Evolutionary conservation across 23 red algal genomes (phyloP), one percentile per base, ranked within the genome.

Genomic region (Chondrus crispus): DNA sequence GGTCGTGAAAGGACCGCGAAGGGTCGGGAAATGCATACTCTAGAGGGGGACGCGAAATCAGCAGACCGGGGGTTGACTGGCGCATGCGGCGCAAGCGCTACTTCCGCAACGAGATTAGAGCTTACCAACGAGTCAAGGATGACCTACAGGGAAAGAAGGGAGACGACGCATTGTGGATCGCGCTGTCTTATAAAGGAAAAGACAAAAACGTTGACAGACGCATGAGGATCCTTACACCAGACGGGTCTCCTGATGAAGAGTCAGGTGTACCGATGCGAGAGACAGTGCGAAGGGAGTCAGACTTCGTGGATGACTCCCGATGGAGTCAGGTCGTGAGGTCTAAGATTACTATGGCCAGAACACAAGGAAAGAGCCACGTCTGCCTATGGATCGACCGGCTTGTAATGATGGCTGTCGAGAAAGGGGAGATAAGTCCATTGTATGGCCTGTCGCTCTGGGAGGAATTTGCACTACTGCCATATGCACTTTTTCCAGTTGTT

Each of bases 281-380:
- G 19, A 30, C 41, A 5, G 49, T 45, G 41, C 13, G 18, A n/a
- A 80, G 44, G 74, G 49, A 37, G 0, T 45, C 37, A 30, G 74
- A 80, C 29, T 45, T 80, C 28, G 74, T 80, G 18, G 44, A 80
- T 45, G 74, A 80, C 28, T 80, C 49, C 49, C 74, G 74, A 38
- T 80, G 74, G 74, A 80, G 74, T 24, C 74, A 80, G 28, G 28
- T 80, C 44, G 47, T 80, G 29, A 38, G 74, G 13, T 80, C 74
- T 11, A 47, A 45, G 39, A 80, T 45, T 37, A 50, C 74, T 14
- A 44, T 80, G 41, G 74, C 74, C 4, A 46, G 29, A n/a, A 28
- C 18, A 46, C 19, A 13, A 5, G 74, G 74, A 1, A 80, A 44
- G 47, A 80, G 39, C 44, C 44, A 16, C 19, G 41, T 80, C 29